phyloP scores from a whole-genome alignment of 371 early-diverging fungal species.

The Blastocladiella emersonii region DNA sequence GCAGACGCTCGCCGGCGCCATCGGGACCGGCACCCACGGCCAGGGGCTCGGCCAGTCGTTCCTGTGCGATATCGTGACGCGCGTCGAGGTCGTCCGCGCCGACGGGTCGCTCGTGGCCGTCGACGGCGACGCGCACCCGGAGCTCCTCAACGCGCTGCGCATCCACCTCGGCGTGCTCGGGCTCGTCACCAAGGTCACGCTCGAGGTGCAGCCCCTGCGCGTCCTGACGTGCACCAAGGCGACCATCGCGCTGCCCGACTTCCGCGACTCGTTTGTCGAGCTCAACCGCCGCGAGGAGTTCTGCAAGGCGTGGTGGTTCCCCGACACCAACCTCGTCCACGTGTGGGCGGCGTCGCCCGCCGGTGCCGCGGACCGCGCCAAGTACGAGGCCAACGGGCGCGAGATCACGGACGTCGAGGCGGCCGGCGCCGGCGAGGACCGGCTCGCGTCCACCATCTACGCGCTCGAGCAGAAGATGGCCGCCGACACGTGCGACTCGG shows the following conservation, averaged over 20 bases:
- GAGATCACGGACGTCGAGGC: background rate
- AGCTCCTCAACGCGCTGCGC: slow-evolving; percentile 10
- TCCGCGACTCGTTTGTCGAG: slow-evolving; percentile 6
- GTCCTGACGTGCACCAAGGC: slow-evolving; percentile 11
- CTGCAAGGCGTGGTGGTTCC: slow-evolving; percentile 19
- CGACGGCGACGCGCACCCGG: slow-evolving; percentile 4
- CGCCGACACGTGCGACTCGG: background rate
- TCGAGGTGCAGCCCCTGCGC: slow-evolving; percentile 10
- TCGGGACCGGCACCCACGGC: slow-evolving; percentile 18
- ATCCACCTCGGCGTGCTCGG: slow-evolving; percentile 13
- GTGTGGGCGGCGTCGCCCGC: slow-evolving; percentile 13
- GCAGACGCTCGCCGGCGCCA: slow-evolving; percentile 17
- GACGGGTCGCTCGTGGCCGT: slow-evolving; percentile 9
- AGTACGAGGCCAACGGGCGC: background rate
- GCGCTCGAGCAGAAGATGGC: slow-evolving; percentile 1
- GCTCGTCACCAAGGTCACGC: slow-evolving; percentile 7
- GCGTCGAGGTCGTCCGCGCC: slow-evolving; percentile 11
- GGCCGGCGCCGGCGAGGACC: background rate
- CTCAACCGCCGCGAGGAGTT: slow-evolving; percentile 11
- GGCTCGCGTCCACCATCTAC: background rate
- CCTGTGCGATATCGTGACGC: slow-evolving; percentile 11
- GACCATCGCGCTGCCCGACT: slow-evolving; percentile 8
- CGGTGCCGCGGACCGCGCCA: background rate
- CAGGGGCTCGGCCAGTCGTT: slow-evolving; percentile 12
- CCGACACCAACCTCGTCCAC: slow-evolving; percentile 16